Evolutionary conservation across 306 rosid genomes (phyloP), one percentile per base, ranked within the genome.

Genomic region (Alnus glutinosa): DNA sequence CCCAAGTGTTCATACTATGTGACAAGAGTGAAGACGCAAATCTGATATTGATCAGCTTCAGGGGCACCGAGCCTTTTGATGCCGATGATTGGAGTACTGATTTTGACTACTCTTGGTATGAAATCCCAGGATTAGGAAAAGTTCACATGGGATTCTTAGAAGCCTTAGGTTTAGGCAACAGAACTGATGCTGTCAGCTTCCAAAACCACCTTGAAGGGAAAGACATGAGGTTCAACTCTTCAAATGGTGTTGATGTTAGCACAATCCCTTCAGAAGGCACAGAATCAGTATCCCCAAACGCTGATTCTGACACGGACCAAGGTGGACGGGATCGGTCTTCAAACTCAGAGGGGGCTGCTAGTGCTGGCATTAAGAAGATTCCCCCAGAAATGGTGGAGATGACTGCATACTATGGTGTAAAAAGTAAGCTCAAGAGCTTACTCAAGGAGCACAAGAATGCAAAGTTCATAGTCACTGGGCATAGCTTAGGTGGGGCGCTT

Each of bases 41-140:
- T 75, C 78, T 93, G 71, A 87, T 93, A 83, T 57, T 89, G 75
- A 75, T 93, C 81, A 87, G 92, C 88, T 93, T 93, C 81, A 77
- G 93, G 84, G 97, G 97, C 49, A 91, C 94, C 13, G 97, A 91
- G 46, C 97, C 87, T 75, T 91, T 91, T 80, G 88, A 87, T 79
- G 90, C 94, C 2, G 81, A 87, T 85, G 94, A 89, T 75, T 93
- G 97, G 98, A 72, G 82, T 39, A 86, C 94, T 28, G 98, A 93
- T 80, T 91, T 91, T 77, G 98, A 89, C 75, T 93, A 88, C 85
- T 91, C 93, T 55, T 91, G 97, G 94, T 93, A 87, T 81, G 92
- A 89, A 70, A 86, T 88, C 70, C 92, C 94, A 5, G 51, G 89
- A 19, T 39, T 87, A 70, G 97, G 98, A 2, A 91, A 89, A 84